Percentiles rank a stretch among this genome's conserved stretches.
phyloP scores from a whole-genome alignment of 768 basidiomycete genomes.

The Cytidiella melzeri region DNA sequence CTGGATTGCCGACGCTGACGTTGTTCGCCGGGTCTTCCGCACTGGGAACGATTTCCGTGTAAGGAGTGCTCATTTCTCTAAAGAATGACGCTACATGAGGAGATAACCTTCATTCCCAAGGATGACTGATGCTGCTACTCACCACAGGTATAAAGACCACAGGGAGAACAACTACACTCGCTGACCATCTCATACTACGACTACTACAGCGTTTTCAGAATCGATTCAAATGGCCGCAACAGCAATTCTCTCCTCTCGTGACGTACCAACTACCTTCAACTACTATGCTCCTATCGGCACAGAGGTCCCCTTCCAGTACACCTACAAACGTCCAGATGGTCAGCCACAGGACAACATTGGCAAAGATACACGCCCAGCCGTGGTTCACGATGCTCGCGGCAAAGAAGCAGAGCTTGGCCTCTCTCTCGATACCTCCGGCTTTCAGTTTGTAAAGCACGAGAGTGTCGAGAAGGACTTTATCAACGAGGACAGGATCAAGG shows the following conservation, averaged over 20 bases:
- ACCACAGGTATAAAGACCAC: too few relatives aligned
- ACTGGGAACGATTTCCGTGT: too few relatives aligned
- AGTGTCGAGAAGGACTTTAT: constrained; percentile 35
- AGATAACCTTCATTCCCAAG: too few relatives aligned
- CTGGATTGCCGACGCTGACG: too few relatives aligned
- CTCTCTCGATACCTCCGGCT: constrained; percentile 37
- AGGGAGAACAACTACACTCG: too few relatives aligned
- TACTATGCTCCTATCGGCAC: constrained; percentile 25
- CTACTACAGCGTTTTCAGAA: too few relatives aligned
- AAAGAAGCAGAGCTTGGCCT: constrained; percentile 21
- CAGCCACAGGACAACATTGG: constrained; percentile 26
- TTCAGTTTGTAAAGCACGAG: constrained; percentile 30
- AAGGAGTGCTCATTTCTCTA: neutral
- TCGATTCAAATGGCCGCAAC: neutral
- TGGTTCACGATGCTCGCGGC: constrained; percentile 27
- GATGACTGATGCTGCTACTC: too few relatives aligned
- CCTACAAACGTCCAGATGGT: constrained; percentile 16
- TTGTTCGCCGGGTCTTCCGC: too few relatives aligned
- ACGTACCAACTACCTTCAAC: constrained; percentile 34
- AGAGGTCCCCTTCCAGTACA: constrained; percentile 31
- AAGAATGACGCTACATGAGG: neutral
- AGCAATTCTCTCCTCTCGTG: constrained; percentile 23
- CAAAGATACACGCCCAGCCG: constrained; percentile 19
- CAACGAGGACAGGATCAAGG: constrained; percentile 33
- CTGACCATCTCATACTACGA: too few relatives aligned